A percentile compares a stretch with the other conserved stretches of the same genome.
Evolutionary conservation across 2,329 filamentous ascomycete genomes (phyloP).

Genomic region (Penicillium griseofulvum): DNA sequence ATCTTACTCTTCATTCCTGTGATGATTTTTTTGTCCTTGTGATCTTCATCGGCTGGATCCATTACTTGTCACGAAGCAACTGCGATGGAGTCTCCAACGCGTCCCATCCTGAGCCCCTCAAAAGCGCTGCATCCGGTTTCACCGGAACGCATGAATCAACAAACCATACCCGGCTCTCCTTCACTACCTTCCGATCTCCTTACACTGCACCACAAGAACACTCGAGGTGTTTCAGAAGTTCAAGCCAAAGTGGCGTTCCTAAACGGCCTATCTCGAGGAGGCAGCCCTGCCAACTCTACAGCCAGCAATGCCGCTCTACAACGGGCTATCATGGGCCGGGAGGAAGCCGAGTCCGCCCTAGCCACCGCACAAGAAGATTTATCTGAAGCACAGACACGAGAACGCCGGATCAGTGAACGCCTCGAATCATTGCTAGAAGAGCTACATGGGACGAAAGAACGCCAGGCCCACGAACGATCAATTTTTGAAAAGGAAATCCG

Average conservation of each 20-base stretch:
- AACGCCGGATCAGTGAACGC: constrained; percentile 45
- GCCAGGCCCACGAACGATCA: constrained; percentile 47
- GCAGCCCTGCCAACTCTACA: constrained; percentile 34
- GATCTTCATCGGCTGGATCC: constrained; percentile 4
- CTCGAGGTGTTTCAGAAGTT: constrained; percentile 43
- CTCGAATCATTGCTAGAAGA: constrained; percentile 52
- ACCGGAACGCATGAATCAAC: constrained; percentile 51
- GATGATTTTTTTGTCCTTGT: constrained; percentile 20
- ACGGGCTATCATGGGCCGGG: constrained; percentile 45
- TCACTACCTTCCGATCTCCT: constrained; percentile 37
- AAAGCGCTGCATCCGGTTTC: constrained; percentile 45
- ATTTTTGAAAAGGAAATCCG: constrained; percentile 59
- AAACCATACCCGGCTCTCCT: constrained; percentile 42
- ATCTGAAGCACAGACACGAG: constrained; percentile 43
- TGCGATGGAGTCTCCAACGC: constrained; percentile 39
- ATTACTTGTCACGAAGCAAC: constrained; percentile 9
- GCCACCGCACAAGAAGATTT: constrained; percentile 36
- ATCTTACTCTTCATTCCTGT: constrained; percentile 4
- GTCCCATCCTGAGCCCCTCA: constrained; percentile 32
- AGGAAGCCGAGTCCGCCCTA: constrained; percentile 46
- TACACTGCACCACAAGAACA: constrained; percentile 37
- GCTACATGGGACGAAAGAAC: constrained; percentile 51
- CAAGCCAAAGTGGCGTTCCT: constrained; percentile 50
- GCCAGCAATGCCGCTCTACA: constrained; percentile 46
- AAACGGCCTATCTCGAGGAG: constrained; percentile 43